Evolutionary conservation across 495 filamentous ascomycete species (phyloP), one percentile per base, ranked within the genome.

Genomic region (Sporormia fimetaria): DNA sequence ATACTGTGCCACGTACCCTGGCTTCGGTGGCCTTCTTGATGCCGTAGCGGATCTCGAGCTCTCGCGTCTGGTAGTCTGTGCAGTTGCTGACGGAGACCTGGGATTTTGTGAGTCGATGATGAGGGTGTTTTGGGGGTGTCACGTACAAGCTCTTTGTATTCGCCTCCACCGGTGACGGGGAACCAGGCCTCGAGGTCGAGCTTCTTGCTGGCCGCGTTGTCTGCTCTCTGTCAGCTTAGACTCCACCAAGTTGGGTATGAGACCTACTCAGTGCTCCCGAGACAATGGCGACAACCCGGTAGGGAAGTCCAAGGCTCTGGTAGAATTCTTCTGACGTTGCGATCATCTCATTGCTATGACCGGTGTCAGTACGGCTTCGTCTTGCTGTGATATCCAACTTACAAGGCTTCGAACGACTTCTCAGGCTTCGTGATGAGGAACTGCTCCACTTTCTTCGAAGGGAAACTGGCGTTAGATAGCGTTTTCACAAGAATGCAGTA

Each of bases 171-270:
- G 51, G 88, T 83, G 72, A 84, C 87, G 16, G 87, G 92, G 64
- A 96, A 96, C 83, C 87, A 94, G 2, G 92, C 92, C 59, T 98
- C 90, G 11, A 96, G 73, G 54, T 98, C 90, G 57, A 80, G 92
- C 58, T 98, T 98, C 69, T 93, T 94, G 4, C 84, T 64, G 4
- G 92, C 90, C 0, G 85, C 86, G 49, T 94, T 92, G 64, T 92
- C 96, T 55, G 7, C 21, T 18, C n/a, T 14, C 7, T 17, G 9
- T 38, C 7, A 29, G 14, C 22, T 10, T 25, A 40, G 2, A 12
- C 16, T 2, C 9, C 27, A 0, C n/a, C 11, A 40, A 20, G 6
- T 2, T 2, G 18, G 21, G 3, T 1, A 2, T 2, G 6, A 22
- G 15, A 28, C 46, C 37, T 43, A 44, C 41, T 52, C 14, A 52